phyloP scores from a whole-genome alignment of 2,329 filamentous ascomycete species.

The Pseudogymnoascus pannorum region DNA sequence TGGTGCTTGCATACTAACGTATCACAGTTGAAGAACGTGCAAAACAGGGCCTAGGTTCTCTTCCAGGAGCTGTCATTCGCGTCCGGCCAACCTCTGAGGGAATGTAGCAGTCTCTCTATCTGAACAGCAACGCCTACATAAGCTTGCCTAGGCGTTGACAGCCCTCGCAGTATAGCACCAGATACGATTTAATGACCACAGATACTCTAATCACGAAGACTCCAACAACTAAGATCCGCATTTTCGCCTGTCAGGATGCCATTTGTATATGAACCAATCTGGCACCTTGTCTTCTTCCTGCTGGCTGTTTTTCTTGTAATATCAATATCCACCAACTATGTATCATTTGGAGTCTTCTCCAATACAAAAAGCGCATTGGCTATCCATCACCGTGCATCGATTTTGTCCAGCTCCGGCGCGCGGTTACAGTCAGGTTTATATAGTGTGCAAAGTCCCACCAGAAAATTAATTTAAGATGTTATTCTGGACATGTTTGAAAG shows the following conservation, averaged over 20 bases:
- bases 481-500: neutral
- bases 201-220: neutral
- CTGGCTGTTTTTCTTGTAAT: neutral
- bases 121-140: neutral
- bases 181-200: neutral
- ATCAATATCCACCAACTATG: neutral
- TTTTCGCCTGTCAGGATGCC: neutral
- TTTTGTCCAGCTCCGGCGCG: neutral
- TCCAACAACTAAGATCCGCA: neutral
- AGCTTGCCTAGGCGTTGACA: neutral
- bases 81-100: neutral
- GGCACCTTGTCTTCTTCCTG: neutral
- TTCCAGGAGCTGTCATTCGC: neutral
- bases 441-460: neutral
- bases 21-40: conserved; percentile 5
- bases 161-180: neutral
- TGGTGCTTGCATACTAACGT: neutral
- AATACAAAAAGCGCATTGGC: neutral
- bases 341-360: neutral
- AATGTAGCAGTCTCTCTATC: neutral
- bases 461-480: neutral
- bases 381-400: neutral
- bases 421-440: neutral
- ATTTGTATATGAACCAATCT: conserved; percentile 1
- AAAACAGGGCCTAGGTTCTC: neutral